Conservation (phyloP, 2,329 filamentous ascomycete genomes). For the Diaporthe caulivora region DNA sequence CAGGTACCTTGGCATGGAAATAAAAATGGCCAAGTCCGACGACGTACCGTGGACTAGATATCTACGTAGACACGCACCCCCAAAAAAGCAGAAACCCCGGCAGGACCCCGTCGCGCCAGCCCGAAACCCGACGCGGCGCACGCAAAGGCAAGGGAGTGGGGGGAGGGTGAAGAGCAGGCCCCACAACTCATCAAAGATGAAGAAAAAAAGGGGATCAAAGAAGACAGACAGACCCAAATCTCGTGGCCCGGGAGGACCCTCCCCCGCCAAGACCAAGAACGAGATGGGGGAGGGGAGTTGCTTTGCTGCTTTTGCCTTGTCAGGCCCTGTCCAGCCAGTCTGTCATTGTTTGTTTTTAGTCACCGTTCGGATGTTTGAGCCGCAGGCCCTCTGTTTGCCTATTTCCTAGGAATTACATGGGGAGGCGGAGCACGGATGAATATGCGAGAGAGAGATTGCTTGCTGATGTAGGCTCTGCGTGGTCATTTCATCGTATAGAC, state of each 20-base stretch:
- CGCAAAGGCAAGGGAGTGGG: background rate
- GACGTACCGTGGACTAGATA: no score
- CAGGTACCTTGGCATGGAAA: background rate
- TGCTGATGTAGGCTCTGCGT: slow-evolving; percentile 3
- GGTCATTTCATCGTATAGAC: slow-evolving; percentile 10
- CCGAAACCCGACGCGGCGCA: slow-evolving; percentile 23
- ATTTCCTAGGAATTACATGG: background rate
- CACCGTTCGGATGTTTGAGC: background rate
- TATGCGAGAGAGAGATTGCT: slow-evolving; percentile 18
- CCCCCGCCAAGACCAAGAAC: slow-evolving; percentile 24
- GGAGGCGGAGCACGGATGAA: background rate
- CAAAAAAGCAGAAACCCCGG: background rate
- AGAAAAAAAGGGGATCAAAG: slow-evolving; percentile 18
- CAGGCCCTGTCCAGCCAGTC: background rate
- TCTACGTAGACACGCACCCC: background rate
- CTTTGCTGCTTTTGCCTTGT: background rate
- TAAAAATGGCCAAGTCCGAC: no score
- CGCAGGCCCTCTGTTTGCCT: background rate
- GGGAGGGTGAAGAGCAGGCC: background rate
- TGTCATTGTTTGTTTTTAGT: background rate
- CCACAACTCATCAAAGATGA: slow-evolving; percentile 32
- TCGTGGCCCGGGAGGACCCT: slow-evolving; percentile 17
- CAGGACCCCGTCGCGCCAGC: background rate
- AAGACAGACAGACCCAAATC: slow-evolving; percentile 1
- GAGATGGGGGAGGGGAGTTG: background rate